phyloP scores from a whole-genome alignment of 805 yeast species.

The Ogataea siamensis region DNA sequence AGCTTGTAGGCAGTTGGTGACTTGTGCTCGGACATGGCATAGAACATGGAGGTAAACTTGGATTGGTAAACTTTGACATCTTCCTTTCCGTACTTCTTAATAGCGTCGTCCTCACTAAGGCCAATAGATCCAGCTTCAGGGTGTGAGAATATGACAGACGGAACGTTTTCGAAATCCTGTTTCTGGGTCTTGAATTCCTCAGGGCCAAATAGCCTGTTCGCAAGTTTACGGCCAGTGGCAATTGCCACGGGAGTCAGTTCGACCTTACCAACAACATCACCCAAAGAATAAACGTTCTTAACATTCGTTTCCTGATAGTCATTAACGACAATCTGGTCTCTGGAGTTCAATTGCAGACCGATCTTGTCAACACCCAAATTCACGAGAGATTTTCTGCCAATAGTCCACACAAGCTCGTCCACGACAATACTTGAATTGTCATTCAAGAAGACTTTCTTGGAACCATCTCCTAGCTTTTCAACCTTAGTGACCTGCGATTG shows the following conservation, averaged over 20 bases:
- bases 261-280: slow-evolving; percentile 90
- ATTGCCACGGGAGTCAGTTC: slow-evolving; percentile 98
- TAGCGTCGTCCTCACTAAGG: slow-evolving; percentile 74
- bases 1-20: slow-evolving; percentile 86
- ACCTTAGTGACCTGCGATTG: slow-evolving; percentile 49
- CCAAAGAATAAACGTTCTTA: slow-evolving; percentile 74
- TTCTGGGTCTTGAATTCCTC: slow-evolving; percentile 65
- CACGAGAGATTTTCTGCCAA: slow-evolving; percentile 80
- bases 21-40: slow-evolving; percentile 80
- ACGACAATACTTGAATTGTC: slow-evolving; percentile 51
- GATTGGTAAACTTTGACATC: slow-evolving; percentile 80
- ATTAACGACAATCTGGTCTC: slow-evolving; percentile 71
- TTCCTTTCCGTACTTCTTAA: slow-evolving; percentile 72
- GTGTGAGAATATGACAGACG: slow-evolving; percentile 96
- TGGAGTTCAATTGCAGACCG: slow-evolving; percentile 61
- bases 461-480: slow-evolving; percentile 47
- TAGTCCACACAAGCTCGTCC: slow-evolving; percentile 87
- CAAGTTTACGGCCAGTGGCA: slow-evolving; percentile 93
- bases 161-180: slow-evolving; percentile 82
- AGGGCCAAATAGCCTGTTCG: slow-evolving; percentile 90
- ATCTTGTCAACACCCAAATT: slow-evolving; percentile 75
- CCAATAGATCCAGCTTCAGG: slow-evolving; percentile 98
- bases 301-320: slow-evolving; percentile 84
- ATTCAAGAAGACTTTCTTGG: slow-evolving; percentile 46
- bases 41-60: slow-evolving; percentile 87